Percentiles rank a stretch among this genome's conserved stretches.
Conservation (phyloP, 169 alveolate genomes). For the Cryptosporidium canis region DNA sequence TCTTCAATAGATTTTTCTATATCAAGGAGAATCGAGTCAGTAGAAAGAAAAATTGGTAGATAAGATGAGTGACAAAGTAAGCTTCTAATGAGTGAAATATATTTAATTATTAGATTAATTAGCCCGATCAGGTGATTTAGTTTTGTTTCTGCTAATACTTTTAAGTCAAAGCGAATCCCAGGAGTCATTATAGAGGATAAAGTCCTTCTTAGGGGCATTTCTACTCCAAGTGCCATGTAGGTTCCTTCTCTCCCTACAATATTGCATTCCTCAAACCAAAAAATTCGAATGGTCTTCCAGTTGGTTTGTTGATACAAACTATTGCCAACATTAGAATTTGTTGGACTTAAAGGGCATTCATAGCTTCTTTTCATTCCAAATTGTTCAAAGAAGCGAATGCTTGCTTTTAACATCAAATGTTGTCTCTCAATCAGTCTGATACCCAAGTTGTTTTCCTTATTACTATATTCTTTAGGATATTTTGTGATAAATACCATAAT, state of each 20-base stretch:
- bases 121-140: constrained; percentile 1
- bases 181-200: constrained; percentile 13
- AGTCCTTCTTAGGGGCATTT: constrained; percentile 37
- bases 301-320: background rate
- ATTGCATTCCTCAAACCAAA: constrained; percentile 38
- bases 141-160: background rate
- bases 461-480: background rate
- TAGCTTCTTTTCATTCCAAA: background rate
- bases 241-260: constrained; percentile 18
- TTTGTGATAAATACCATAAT: constrained; percentile 12
- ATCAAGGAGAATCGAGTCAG: constrained; percentile 49
- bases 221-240: constrained; percentile 49
- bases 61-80: background rate
- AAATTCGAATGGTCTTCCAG: constrained; percentile 16
- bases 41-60: constrained; percentile 50
- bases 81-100: constrained; percentile 32
- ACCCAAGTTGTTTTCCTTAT: constrained; percentile 20
- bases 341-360: background rate
- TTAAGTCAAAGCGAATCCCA: background rate
- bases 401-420: constrained; percentile 6
- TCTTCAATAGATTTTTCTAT: constrained; percentile 5
- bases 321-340: background rate
- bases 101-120: constrained; percentile 26
- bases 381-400: background rate
- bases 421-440: constrained; percentile 12